Percentiles rank a stretch among this genome's conserved stretches.
These are phyloP conservation scores for Fusarium sp. DNA, from an alignment of 2,329 filamentous ascomycete genomes.

Conservation along the genomic window DNA sequence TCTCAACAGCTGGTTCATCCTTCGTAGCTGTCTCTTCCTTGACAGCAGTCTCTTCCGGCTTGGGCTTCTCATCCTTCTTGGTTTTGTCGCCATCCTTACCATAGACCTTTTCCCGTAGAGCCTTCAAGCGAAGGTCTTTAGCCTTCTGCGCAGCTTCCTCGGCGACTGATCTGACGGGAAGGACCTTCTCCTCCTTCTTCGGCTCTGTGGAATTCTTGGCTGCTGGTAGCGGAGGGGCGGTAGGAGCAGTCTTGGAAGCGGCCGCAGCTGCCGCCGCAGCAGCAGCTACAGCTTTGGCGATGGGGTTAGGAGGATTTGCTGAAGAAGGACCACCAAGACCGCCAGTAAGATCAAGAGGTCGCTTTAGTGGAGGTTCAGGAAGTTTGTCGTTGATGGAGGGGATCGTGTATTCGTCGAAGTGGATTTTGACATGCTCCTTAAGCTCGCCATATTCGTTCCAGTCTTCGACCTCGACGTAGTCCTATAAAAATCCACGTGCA, in stretches of 20 bases:
- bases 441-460: conserved; percentile 99
- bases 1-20: too few relatives aligned
- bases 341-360: conserved; percentile 43
- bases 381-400: conserved; percentile 67
- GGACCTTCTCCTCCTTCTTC: conserved; percentile 48
- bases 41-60: background rate
- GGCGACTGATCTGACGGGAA: conserved; percentile 67
- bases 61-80: background rate
- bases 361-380: conserved; percentile 51
- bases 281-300: conserved; percentile 42
- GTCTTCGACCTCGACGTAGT: conserved; percentile 93
- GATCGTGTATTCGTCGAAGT: conserved; percentile 72
- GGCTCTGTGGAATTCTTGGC: conserved; percentile 31
- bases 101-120: conserved; percentile 67
- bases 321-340: conserved; percentile 11
- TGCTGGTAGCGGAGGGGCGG: conserved; percentile 44
- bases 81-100: conserved; percentile 55
- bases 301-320: conserved; percentile 36
- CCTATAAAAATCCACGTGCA: conserved; percentile 63
- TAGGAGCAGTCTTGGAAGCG: conserved; percentile 44
- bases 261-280: conserved; percentile 34
- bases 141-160: conserved; percentile 76
- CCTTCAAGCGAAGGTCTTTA: conserved; percentile 68
- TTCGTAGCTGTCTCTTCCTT: too few relatives aligned
- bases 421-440: conserved; percentile 82